Evolutionary conservation across 768 basidiomycete species (phyloP), one percentile per base, ranked within the genome.

Genomic region (Trametes gibbosa): DNA sequence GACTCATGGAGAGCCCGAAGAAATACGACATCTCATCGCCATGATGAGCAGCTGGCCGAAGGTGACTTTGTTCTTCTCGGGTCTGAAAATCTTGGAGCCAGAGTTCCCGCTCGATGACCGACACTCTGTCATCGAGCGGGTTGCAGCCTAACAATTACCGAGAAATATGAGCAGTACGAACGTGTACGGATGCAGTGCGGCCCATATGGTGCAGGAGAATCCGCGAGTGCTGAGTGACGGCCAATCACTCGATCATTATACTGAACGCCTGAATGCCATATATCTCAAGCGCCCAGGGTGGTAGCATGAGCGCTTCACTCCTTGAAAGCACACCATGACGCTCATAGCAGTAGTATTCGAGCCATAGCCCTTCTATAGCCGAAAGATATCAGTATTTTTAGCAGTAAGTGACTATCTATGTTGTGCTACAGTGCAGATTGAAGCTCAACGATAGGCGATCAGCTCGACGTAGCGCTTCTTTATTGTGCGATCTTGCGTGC

Each of bases 401-500:
- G n/a, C n/a, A n/a, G 29, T 32, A 32, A 32, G 29, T 32, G 29
- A 10, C 29, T 32, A 10, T 4, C 10, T 32, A 32, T 32, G 29
- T 32, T 32, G 41, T 21, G 41, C 41, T 42, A 42, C 21, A 7
- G 41, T 21, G 8, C 41, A 42, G 12, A 42, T 23, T 29, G 5
- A 17, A 35, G 7, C 24, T 2, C n/a, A 49, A 19, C 8, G 7
- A 16, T 35, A 37, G 34, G 42, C 13, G 23, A 16, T 23, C 23
- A 53, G 32, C 35, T 42, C 54, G 61, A 39, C 37, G 43, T 50
- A n/a, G 29, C 23, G 51, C 61, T 62, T 62, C 61, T 45, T 19
- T 24, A 61, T 61, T 55, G 54, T 56, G 60, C 50, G 19, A 62
- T 62, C 55, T 62, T 53, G 56, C 61, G 56, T 62, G 61, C 56